Conservation (phyloP, 495 filamentous ascomycete genomes). For the Penicillium desertorum region DNA sequence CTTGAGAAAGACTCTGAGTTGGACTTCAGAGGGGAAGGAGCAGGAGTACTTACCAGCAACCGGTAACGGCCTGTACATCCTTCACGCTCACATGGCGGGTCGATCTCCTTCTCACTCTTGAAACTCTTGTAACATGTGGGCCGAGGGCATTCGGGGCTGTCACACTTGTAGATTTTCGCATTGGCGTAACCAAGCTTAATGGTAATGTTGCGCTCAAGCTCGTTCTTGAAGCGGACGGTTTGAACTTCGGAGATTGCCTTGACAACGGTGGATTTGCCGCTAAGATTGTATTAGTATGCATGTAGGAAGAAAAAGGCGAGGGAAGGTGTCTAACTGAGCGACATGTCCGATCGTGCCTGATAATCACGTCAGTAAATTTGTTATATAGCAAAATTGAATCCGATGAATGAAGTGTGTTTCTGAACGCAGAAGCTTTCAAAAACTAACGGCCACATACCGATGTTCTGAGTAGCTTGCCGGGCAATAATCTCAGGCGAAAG, state of each 20-base stretch:
- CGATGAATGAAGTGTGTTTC: not conserved
- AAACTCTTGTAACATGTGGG: slow-evolving; percentile 96
- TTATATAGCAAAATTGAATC: not conserved
- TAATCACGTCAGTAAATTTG: slow-evolving; percentile 5
- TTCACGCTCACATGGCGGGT: slow-evolving; percentile 90
- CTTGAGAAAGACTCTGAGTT: not conserved
- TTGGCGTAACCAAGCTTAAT: slow-evolving; percentile 99
- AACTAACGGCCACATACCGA: slow-evolving; percentile 56
- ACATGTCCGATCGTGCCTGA: slow-evolving; percentile 81
- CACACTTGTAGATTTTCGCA: slow-evolving; percentile 99
- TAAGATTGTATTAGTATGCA: slow-evolving; percentile 6
- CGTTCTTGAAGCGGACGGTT: slow-evolving; percentile 99
- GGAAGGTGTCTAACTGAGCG: slow-evolving; percentile 57
- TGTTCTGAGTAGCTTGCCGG: slow-evolving; percentile 97
- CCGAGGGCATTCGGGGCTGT: slow-evolving; percentile 83
- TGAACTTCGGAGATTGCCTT: slow-evolving; percentile 99
- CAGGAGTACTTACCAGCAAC: slow-evolving; percentile 65
- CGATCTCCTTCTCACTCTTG: slow-evolving; percentile 97
- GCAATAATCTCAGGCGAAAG: slow-evolving; percentile 94
- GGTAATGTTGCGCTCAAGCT: slow-evolving; percentile 97
- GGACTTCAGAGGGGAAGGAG: slow-evolving; percentile 55
- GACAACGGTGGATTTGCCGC: slow-evolving; percentile 89
- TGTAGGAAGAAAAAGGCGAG: not conserved
- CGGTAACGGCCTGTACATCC: slow-evolving; percentile 84
- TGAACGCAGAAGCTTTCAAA: not conserved